phyloP scores from a whole-genome alignment of 352 stramenopile genomes.

The Phytopythium vexans region DNA sequence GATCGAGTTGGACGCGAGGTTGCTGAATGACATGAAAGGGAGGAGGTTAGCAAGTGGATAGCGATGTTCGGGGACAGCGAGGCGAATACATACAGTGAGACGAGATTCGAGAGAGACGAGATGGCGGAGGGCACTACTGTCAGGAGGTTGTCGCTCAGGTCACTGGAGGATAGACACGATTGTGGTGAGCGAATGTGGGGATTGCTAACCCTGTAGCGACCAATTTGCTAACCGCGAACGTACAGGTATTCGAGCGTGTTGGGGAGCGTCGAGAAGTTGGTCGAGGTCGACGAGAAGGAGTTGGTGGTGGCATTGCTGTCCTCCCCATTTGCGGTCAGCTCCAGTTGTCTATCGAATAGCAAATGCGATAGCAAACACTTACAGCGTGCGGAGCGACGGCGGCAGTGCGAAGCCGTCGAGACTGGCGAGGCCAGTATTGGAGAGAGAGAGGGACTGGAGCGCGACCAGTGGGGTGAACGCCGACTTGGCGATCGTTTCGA shows the following conservation, averaged over 20 bases:
- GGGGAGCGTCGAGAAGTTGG: conserved; percentile 49
- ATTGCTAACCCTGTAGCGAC: too few relatives aligned
- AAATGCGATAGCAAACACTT: conserved; percentile 1
- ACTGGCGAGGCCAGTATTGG: conserved; percentile 44
- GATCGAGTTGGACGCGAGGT: conserved; percentile 56
- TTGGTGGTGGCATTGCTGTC: conserved; percentile 51
- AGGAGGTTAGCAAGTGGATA: background rate
- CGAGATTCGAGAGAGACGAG: conserved; percentile 38
- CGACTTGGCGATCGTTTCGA: conserved; percentile 27
- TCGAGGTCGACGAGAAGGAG: conserved; percentile 32
- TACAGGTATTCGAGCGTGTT: conserved; percentile 47
- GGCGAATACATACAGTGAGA: conserved; percentile 40
- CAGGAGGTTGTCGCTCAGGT: conserved; percentile 58
- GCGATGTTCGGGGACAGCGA: background rate
- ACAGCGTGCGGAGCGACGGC: conserved; percentile 39
- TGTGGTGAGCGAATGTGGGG: too few relatives aligned
- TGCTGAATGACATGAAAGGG: conserved; percentile 22
- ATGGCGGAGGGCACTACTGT: conserved; percentile 42
- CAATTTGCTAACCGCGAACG: conserved; percentile 4
- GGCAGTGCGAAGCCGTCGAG: conserved; percentile 38
- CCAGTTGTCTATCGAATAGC: too few relatives aligned
- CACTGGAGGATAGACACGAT: conserved; percentile 15
- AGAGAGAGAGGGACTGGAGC: conserved; percentile 55
- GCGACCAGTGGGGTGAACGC: conserved; percentile 42
- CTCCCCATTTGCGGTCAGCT: background rate